A percentile compares a stretch with the other conserved stretches of the same genome.
phyloP scores from a whole-genome alignment of 805 yeast species.

The Candida sonorensis region DNA sequence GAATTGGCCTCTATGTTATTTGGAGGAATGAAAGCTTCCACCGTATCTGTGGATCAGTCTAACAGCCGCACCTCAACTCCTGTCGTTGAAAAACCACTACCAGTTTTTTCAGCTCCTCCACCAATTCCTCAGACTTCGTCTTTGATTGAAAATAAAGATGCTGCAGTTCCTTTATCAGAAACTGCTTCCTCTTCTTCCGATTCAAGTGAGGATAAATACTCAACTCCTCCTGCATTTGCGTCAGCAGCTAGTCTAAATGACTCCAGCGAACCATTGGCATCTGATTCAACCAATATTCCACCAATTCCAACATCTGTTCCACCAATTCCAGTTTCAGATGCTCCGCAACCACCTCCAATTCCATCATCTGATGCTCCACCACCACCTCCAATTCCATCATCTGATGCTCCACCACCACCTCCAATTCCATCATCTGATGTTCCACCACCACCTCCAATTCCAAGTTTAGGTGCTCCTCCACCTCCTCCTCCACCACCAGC shows the following conservation, averaged over 20 bases:
- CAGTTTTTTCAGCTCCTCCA: conserved; percentile 12
- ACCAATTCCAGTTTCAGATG: conserved; percentile 11
- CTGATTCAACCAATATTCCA: too few species aligned
- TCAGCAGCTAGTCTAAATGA: too few species aligned
- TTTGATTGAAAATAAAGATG: too few species aligned
- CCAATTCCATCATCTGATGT: conserved; percentile 23
- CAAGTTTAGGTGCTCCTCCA: conserved; percentile 31
- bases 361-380: conserved; percentile 18
- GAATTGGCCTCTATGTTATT: conserved; percentile 48
- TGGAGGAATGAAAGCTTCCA: conserved; percentile 40
- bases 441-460: conserved; percentile 3
- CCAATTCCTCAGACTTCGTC: conserved; percentile 20
- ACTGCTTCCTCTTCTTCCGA: conserved; percentile 10
- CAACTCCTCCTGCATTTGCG: too few species aligned
- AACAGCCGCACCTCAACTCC: conserved; percentile 4
- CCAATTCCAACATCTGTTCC: conserved; percentile 10
- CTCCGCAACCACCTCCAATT: conserved; percentile 23
- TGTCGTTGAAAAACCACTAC: conserved; percentile 2
- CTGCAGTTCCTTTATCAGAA: too few species aligned
- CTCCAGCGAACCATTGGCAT: too few species aligned
- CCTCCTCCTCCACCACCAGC: conserved; percentile 39
- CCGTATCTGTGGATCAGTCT: conserved; percentile 13
- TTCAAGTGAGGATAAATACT: too few species aligned
- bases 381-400: conserved; percentile 20
- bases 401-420: conserved; percentile 21